These are phyloP conservation scores for Metarhizium rileyi DNA, from an alignment of 2,329 filamentous ascomycete genomes.

Conservation along the genomic window DNA sequence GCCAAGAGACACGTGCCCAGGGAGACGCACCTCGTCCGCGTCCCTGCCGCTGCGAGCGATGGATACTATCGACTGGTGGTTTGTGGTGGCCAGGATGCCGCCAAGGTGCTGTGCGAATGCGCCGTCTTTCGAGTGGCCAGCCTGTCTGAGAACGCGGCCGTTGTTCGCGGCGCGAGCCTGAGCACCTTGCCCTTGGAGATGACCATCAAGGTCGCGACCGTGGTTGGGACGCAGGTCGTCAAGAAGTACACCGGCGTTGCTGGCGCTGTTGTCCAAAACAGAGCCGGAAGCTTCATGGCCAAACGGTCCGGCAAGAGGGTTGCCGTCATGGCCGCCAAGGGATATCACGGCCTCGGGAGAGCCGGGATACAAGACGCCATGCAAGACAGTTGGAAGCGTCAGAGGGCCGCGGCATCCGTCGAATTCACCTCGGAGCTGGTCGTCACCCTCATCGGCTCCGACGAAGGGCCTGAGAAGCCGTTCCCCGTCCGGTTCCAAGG, in stretches of 20 bases:
- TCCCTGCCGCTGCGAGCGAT: slow-evolving; percentile 52
- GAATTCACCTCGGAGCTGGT: slow-evolving; percentile 21
- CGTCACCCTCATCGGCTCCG: slow-evolving; percentile 32
- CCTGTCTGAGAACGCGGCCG: slow-evolving; percentile 49
- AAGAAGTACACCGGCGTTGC: slow-evolving; percentile 32
- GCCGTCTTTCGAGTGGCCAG: slow-evolving; percentile 62
- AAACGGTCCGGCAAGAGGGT: slow-evolving; percentile 25
- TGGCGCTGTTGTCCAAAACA: slow-evolving; percentile 28
- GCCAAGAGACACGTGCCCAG: slow-evolving; percentile 40
- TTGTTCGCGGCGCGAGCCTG: slow-evolving; percentile 55
- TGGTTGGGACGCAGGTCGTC: slow-evolving; percentile 35
- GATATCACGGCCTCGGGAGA: slow-evolving; percentile 21
- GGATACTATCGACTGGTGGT: slow-evolving; percentile 61
- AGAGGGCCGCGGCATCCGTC: slow-evolving; percentile 22
- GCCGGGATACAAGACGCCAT: slow-evolving; percentile 14
- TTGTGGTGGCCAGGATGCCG: slow-evolving; percentile 34
- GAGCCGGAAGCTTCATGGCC: slow-evolving; percentile 28
- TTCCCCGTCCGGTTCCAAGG: slow-evolving; percentile 45
- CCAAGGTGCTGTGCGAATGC: slow-evolving; percentile 52
- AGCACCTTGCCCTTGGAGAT: slow-evolving; percentile 56
- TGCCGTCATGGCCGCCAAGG: slow-evolving; percentile 27
- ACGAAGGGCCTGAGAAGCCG: slow-evolving; percentile 40
- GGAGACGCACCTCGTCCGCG: slow-evolving; percentile 55
- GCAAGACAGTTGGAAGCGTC: slow-evolving; percentile 27
- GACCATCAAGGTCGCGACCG: slow-evolving; percentile 46